Evolutionary conservation across 2,329 filamentous ascomycete genomes (phyloP), one percentile per base, ranked within the genome.

Genomic region (Alternaria brassicae): DNA sequence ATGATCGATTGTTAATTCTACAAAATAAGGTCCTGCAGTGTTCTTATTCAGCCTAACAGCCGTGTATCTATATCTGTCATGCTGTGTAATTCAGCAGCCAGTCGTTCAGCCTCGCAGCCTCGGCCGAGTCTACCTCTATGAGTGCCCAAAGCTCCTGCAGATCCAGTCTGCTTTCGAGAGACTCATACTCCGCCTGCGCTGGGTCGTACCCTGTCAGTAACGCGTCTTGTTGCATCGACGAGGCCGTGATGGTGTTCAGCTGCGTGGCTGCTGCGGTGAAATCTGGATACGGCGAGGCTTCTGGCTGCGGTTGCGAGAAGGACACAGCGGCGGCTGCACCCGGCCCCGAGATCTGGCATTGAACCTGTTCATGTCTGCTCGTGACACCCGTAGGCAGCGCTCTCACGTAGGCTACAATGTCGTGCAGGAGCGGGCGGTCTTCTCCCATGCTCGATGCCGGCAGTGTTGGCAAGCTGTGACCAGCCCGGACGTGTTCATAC

Each of bases 101-200:
- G 30, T 19, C 2, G 21, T 52, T 17, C 21, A 53, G 23, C 17
- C 17, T 34, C 42, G 21, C n/a, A 48, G 45, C 40, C 10, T 56
- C 4, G 1, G 34, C 48, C 36, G 4, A 19, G 12, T 59, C 51
- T 40, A 12, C 25, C 2, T 49, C 58, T 12, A 25, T 30, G 1
- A 53, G 25, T 4, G 21, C 3, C 28, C 3, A 53, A 45, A 60
- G n/a, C 32, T 59, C 56, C 41, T 59, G 10, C 17, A 45, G 23
- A 9, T 50, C 13, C 4, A 59, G 6, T 32, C 10, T 30, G 4
- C 45, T 41, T 55, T 32, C 25, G 4, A 39, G 19, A 44, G 2
- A 23, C 7, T 42, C 19, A 23, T 44, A 41, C 13, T 48, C 2
- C 15, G 30, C 17, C 6, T 56, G n/a, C 28, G 13, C 8, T 42